phyloP scores from a whole-genome alignment of 2,329 filamentous ascomycete genomes.

The Colletotrichum incanum region DNA sequence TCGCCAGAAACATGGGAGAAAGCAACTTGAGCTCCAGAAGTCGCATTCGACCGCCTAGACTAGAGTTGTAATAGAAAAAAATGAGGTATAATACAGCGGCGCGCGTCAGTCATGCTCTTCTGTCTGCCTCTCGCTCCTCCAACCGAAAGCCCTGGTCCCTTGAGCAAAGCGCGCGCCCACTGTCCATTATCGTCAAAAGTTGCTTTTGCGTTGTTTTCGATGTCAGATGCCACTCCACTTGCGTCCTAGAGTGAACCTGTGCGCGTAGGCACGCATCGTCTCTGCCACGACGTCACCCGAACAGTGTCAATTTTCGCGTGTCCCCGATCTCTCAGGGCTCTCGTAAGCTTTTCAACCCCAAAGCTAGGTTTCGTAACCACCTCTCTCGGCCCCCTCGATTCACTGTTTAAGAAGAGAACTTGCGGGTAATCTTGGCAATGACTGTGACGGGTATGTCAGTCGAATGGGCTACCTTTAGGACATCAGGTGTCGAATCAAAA shows the following conservation, averaged over 20 bases:
- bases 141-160: slow-evolving; percentile 7
- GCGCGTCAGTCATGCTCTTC: slow-evolving; percentile 33
- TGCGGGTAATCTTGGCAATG: slow-evolving; percentile 94
- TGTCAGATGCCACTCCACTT: slow-evolving; percentile 5
- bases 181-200: slow-evolving; percentile 42
- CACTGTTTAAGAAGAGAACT: slow-evolving; percentile 78
- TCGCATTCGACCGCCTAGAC: slow-evolving; percentile 27
- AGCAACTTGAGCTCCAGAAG: slow-evolving; percentile 15
- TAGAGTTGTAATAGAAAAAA: slow-evolving; percentile 25
- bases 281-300: neutral
- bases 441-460: slow-evolving; percentile 67
- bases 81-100: slow-evolving; percentile 43
- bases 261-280: slow-evolving; percentile 8
- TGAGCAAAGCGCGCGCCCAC: slow-evolving; percentile 26
- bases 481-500: neutral
- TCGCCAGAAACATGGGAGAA: neutral
- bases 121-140: slow-evolving; percentile 6
- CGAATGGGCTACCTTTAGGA: neutral
- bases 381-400: neutral
- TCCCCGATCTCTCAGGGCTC: neutral
- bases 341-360: neutral
- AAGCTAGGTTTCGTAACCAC: neutral
- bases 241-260: neutral
- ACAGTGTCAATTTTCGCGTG: neutral
- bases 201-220: slow-evolving; percentile 25